A percentile compares a stretch with the other conserved stretches of the same genome.
Evolutionary conservation across 306 rosid species (phyloP).

Genomic region (Lathyrus tuberosus): DNA sequence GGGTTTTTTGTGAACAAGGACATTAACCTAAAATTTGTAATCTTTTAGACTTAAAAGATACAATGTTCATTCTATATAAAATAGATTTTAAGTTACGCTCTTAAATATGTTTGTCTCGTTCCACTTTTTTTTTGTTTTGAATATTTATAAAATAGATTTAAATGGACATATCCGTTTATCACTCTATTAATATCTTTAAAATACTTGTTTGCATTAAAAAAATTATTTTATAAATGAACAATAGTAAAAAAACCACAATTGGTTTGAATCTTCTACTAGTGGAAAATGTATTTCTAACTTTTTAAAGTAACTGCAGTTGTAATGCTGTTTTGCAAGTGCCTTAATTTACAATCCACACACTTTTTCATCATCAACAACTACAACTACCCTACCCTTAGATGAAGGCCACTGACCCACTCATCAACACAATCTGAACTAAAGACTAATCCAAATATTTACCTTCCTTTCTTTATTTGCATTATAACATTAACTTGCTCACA

Average conservation of each 20-base stretch:
- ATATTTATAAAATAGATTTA: too few species aligned
- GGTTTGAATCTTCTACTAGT: not conserved
- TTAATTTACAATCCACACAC: not conserved
- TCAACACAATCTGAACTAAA: slow-evolving; percentile 14
- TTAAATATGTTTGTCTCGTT: too few species aligned
- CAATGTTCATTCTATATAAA: too few species aligned
- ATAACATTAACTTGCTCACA: slow-evolving; percentile 7
- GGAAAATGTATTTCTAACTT: not conserved
- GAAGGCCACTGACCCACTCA: slow-evolving; percentile 22
- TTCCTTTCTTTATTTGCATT: not conserved
- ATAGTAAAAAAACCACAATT: not conserved
- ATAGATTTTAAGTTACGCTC: too few species aligned
- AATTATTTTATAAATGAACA: not conserved
- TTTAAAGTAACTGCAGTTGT: slow-evolving; percentile 20
- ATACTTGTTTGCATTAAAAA: too few species aligned
- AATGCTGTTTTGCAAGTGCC: slow-evolving; percentile 2
- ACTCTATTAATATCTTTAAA: too few species aligned
- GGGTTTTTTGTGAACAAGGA: too few species aligned
- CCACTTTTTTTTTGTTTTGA: too few species aligned
- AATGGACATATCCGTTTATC: too few species aligned
- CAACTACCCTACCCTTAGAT: slow-evolving; percentile 45
- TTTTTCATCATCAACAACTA: slow-evolving; percentile 20
- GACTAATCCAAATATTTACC: slow-evolving; percentile 35
- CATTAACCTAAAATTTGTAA: too few species aligned
- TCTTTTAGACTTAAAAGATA: too few species aligned